Conservation (phyloP, 106 monocot species). For the Agapanthus africanus region DNA sequence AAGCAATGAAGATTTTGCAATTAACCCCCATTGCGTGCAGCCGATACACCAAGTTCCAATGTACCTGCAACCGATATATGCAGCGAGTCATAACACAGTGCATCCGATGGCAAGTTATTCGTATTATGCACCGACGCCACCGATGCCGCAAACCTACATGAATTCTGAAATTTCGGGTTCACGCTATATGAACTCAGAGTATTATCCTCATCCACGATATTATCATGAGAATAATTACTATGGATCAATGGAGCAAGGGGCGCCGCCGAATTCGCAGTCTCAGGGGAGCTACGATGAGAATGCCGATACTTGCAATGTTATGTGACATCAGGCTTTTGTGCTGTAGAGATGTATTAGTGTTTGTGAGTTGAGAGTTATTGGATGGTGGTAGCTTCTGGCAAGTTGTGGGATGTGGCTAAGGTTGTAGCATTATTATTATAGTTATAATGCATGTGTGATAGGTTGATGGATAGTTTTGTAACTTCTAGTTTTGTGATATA, state of each 20-base stretch:
- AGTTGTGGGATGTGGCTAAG: not conserved
- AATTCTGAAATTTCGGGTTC: not conserved
- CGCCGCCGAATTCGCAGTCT: conserved; percentile 3
- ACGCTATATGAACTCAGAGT: not conserved
- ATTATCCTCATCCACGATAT: not conserved
- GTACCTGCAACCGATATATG: conserved; percentile 16
- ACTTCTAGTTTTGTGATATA: not conserved
- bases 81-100: conserved; percentile 35
- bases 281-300: conserved; percentile 43
- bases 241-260: conserved; percentile 1
- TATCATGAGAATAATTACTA: not conserved
- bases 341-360: not conserved
- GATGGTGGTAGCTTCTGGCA: too few relatives aligned
- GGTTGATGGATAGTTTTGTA: not conserved
- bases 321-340: conserved; percentile 29
- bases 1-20: not conserved
- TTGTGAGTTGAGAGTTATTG: too few relatives aligned
- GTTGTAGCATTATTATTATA: too few relatives aligned
- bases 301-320: conserved; percentile 51
- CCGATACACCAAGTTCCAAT: not conserved
- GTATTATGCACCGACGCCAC: conserved; percentile 12
- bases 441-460: not conserved
- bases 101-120: conserved; percentile 35
- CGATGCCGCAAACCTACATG: conserved; percentile 6
- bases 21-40: not conserved